Percentiles rank a stretch among this genome's conserved stretches.
Conservation (phyloP, 176 grass and related monocot species). For the Hordeum marinum region DNA sequence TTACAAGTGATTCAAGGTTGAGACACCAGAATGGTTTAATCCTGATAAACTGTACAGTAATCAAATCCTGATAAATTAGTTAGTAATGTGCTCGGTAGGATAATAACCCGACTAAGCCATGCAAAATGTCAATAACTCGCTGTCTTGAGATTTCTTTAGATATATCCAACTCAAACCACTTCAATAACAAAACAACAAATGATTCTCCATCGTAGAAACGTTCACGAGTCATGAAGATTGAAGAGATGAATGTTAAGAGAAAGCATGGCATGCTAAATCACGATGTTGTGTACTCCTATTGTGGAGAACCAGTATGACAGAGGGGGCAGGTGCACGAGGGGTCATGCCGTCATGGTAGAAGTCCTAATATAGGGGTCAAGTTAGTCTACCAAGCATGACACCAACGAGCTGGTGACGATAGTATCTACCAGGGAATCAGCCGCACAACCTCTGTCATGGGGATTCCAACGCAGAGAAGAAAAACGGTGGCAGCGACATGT, state of each 20-base stretch:
- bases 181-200: conserved; percentile 1
- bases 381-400: neutral
- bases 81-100: neutral
- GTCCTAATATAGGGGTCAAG: neutral
- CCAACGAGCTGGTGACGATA: neutral
- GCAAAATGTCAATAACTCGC: neutral
- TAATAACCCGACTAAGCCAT: neutral
- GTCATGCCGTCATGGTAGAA: neutral
- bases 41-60: neutral
- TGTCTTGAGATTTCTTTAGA: neutral
- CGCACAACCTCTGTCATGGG: neutral
- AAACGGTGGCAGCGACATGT: neutral
- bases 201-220: neutral
- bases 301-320: neutral
- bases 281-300: neutral
- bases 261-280: neutral
- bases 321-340: neutral
- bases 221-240: neutral
- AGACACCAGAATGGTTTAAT: conserved; percentile 6
- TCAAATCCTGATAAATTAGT: neutral
- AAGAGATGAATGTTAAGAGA: neutral
- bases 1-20: neutral
- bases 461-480: neutral
- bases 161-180: neutral
- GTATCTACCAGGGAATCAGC: neutral